phyloP scores from a whole-genome alignment of 2,329 filamentous ascomycete species.

The Leptoxyphium fumago region DNA sequence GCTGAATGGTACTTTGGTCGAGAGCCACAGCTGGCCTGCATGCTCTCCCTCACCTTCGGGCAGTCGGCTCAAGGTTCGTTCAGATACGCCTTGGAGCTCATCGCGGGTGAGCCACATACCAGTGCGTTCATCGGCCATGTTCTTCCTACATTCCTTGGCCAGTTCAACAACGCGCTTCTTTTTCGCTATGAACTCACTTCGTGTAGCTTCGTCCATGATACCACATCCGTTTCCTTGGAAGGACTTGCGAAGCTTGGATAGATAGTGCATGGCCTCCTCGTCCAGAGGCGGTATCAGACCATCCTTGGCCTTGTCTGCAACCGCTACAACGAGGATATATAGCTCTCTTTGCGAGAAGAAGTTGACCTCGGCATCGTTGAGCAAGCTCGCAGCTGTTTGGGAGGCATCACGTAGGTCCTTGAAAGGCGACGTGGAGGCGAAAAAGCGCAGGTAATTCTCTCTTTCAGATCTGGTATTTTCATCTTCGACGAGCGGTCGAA shows the following conservation, averaged over 20 bases:
- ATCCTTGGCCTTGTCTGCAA: neutral
- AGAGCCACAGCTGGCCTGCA: neutral
- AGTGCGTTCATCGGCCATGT: neutral
- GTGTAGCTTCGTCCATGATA: neutral
- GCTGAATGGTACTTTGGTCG: constrained; percentile 1
- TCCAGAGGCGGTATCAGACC: neutral
- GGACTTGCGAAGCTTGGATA: constrained; percentile 1
- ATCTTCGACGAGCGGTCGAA: constrained; percentile 1
- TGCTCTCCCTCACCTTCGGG: constrained; percentile 1
- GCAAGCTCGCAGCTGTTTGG: neutral
- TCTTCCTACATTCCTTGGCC: constrained; percentile 1
- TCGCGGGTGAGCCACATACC: constrained; percentile 1
- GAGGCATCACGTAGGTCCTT: constrained; percentile 2
- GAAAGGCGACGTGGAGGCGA: neutral
- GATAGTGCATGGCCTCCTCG: constrained; percentile 1
- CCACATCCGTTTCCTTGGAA: constrained; percentile 1
- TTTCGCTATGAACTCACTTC: neutral
- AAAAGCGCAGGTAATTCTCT: constrained; percentile 2
- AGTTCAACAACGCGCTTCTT: constrained; percentile 1
- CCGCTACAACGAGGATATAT: neutral
- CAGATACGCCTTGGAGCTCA: constrained; percentile 1
- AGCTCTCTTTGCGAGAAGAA: neutral
- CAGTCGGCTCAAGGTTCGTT: neutral
- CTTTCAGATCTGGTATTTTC: constrained; percentile 1
- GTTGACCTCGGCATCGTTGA: constrained; percentile 1